Evolutionary conservation across 768 basidiomycete genomes (phyloP).

Genomic region (Vararia minispora): DNA sequence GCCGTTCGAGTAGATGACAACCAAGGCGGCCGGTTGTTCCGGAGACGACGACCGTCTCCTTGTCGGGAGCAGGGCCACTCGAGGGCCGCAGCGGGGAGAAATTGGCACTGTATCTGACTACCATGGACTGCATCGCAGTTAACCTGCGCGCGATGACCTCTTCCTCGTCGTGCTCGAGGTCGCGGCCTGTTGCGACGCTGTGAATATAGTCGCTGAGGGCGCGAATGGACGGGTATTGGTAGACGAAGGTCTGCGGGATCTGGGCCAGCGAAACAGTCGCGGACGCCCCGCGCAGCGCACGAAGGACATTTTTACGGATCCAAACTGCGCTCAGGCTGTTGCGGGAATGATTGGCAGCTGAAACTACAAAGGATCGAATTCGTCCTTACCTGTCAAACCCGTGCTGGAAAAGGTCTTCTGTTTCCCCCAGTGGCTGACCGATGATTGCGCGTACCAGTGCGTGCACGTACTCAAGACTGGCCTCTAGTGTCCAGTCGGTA

Average conservation of each 20-base stretch:
- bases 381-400: constrained; percentile 17
- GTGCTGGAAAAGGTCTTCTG: constrained; percentile 15
- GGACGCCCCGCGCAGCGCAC: constrained; percentile 18
- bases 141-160: constrained; percentile 8
- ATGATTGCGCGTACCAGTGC: constrained; percentile 11
- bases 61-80: too few species aligned
- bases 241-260: constrained; percentile 24
- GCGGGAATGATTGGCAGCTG: too few species aligned
- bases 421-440: constrained; percentile 4
- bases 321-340: constrained; percentile 24
- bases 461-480: constrained; percentile 8
- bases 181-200: constrained; percentile 1
- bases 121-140: constrained; percentile 25
- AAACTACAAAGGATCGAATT: too few species aligned
- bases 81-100: too few species aligned
- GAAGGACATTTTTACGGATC: constrained; percentile 22
- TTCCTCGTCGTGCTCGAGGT: constrained; percentile 7
- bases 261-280: constrained; percentile 7
- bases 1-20: neutral
- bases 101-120: constrained; percentile 29
- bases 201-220: constrained; percentile 15
- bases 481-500: constrained; percentile 5
- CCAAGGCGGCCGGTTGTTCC: constrained; percentile 4
- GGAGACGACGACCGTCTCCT: neutral
- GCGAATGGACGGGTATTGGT: constrained; percentile 29